Evolutionary conservation across 2,329 filamentous ascomycete genomes (phyloP), one percentile per base, ranked within the genome.

Genomic region (Phialemoniopsis sp.): DNA sequence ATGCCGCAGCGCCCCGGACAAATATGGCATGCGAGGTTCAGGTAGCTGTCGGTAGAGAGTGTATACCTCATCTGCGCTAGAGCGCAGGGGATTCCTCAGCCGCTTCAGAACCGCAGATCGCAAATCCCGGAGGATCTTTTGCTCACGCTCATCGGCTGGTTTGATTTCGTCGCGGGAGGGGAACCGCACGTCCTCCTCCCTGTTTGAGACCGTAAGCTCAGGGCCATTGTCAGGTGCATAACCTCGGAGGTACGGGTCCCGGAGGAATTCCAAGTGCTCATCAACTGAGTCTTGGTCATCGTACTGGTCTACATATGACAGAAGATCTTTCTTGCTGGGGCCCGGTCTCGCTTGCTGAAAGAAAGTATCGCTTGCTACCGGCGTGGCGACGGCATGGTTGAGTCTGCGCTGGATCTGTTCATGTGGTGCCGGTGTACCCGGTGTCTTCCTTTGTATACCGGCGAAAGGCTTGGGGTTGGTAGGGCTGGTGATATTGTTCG

Each of bases 1-100:
- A 38, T 81, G 79, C 14, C 89, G 76, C 35, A 80, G 63, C 12
- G 60, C 54, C 43, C 67, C 64, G 8, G 66, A 63, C 3, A 82
- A 54, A 37, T 72, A 61, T 4, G 70, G 53, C 63, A 77, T 73
- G 30, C 73, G 67, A 5, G 70, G 72, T 40, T 76, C 67, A 0
- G 76, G 74, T 8, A 81, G 51, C 29, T 61, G 54, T 18, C 60
- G 53, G 54, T 80, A 81, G 3, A 70, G 46, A 3, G 66, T 58
- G 50, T 73, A 76, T 44, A 80, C 64, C 2, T 53, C 48, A 26
- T 68, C 68, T 10, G 34, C 72, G 60, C 15, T 63, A 56, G 33
- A 63, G 51, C 36, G 54, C 58, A 37, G 54, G 57, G 64, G 72
- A 34, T 62, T 70, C 44, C 62, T 62, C 13, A 72, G 54, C 39